Evolutionary conservation across 2,329 filamentous ascomycete genomes (phyloP).

Genomic region (Pyrenophora teres): DNA sequence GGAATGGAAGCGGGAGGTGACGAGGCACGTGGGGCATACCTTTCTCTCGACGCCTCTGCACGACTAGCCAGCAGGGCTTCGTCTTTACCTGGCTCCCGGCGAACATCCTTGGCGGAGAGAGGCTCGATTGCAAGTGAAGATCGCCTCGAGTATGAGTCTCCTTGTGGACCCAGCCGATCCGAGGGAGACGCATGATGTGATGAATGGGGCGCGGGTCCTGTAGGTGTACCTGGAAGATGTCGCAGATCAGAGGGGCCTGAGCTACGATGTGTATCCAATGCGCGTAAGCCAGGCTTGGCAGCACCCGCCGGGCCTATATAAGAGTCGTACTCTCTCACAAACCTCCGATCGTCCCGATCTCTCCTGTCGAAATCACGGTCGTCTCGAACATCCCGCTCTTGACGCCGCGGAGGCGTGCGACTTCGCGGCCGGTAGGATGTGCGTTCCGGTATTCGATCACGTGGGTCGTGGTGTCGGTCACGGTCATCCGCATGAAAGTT

Average conservation of each 20-base stretch:
- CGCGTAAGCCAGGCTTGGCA: conserved; percentile 35
- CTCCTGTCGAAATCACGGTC: conserved; percentile 48
- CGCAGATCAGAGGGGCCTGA: conserved; percentile 36
- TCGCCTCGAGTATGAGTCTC: conserved; percentile 44
- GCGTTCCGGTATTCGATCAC: conserved; percentile 40
- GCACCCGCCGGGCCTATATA: conserved; percentile 44
- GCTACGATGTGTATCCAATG: conserved; percentile 39
- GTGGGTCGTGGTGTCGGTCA: conserved; percentile 55
- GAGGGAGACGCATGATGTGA: conserved; percentile 39
- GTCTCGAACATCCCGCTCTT: conserved; percentile 55
- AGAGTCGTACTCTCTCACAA: conserved; percentile 53
- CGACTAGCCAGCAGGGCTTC: conserved; percentile 53
- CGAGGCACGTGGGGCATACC: conserved; percentile 54
- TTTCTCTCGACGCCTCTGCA: conserved; percentile 52
- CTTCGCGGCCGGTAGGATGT: conserved; percentile 64
- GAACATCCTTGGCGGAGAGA: conserved; percentile 37
- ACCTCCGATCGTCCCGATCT: conserved; percentile 50
- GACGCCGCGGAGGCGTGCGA: conserved; percentile 62
- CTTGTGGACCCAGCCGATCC: conserved; percentile 39
- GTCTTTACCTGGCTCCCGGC: conserved; percentile 50
- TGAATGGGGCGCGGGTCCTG: conserved; percentile 40
- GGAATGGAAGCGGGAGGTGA: conserved; percentile 62
- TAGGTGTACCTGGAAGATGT: conserved; percentile 41
- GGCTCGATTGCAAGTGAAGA: conserved; percentile 45
- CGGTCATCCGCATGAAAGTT: conserved; percentile 54